Conservation (phyloP, 1,139 yeast species). For the Schwanniomyces etchellsii region DNA sequence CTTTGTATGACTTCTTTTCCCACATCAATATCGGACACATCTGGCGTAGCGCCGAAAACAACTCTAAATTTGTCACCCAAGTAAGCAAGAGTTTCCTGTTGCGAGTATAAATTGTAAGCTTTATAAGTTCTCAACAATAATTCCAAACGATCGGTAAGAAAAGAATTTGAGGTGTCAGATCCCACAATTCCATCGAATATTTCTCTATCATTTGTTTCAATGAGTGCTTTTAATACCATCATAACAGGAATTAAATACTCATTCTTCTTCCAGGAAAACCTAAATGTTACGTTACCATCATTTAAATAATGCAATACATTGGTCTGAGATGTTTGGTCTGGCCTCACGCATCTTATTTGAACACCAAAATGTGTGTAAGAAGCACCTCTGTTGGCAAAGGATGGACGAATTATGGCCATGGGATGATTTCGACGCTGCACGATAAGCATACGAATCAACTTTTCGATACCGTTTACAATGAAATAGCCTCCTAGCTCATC, state of each 20-base stretch:
- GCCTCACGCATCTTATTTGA: slow-evolving; percentile 89
- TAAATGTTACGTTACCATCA: slow-evolving; percentile 94
- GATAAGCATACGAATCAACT: slow-evolving; percentile 92
- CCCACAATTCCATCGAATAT: slow-evolving; percentile 96
- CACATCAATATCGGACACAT: slow-evolving; percentile 81
- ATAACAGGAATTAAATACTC: slow-evolving; percentile 91
- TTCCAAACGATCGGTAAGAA: slow-evolving; percentile 97
- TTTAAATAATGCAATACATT: slow-evolving; percentile 91
- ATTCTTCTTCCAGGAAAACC: slow-evolving; percentile 96
- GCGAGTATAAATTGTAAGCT: slow-evolving; percentile 68
- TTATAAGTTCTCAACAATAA: slow-evolving; percentile 84
- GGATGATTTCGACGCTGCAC: slow-evolving; percentile 98
- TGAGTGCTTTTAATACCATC: slow-evolving; percentile 85
- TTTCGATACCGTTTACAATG: slow-evolving; percentile 94
- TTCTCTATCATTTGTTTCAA: slow-evolving; percentile 89
- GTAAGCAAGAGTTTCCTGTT: slow-evolving; percentile 85
- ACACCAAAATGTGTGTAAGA: slow-evolving; percentile 86
- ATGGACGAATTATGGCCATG: slow-evolving; percentile 94
- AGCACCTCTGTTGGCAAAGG: slow-evolving; percentile 91
- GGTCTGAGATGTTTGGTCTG: slow-evolving; percentile 96
- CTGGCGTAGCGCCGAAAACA: slow-evolving; percentile 85
- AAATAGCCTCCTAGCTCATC: slow-evolving; percentile 98
- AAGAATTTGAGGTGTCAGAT: slow-evolving; percentile 77
- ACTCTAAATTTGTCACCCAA: slow-evolving; percentile 94
- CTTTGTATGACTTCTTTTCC: slow-evolving; percentile 79